Evolutionary conservation across 306 rosid species (phyloP).

Genomic region (Ormosia semicastrata): DNA sequence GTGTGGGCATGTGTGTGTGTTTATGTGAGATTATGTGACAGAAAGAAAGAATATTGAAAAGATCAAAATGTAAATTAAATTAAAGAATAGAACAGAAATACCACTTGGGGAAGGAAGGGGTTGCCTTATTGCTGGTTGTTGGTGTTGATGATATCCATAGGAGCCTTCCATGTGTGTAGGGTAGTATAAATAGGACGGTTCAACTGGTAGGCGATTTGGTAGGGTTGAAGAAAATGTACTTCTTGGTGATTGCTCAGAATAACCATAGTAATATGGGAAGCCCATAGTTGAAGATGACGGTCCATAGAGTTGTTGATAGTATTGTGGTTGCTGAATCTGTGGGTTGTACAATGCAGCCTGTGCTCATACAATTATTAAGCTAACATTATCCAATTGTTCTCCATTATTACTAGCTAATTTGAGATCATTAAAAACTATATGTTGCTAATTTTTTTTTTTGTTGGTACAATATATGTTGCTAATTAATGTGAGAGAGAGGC

Average conservation of each 20-base stretch:
- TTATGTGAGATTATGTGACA: neutral
- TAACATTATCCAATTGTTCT: neutral
- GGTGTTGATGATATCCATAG: constrained; percentile 40
- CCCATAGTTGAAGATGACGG: constrained; percentile 60
- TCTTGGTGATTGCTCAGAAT: constrained; percentile 71
- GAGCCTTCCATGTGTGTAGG: constrained; percentile 52
- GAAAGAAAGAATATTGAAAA: neutral
- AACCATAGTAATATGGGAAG: constrained; percentile 75
- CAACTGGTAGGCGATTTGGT: constrained; percentile 39
- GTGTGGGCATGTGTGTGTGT: neutral
- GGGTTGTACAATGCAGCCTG: constrained; percentile 65
- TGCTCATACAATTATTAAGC: constrained; percentile 7
- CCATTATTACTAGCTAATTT: neutral
- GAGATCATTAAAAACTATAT: neutral
- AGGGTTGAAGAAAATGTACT: constrained; percentile 54
- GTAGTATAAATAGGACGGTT: constrained; percentile 65
- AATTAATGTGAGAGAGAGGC: constrained; percentile 28
- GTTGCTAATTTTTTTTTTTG: neutral
- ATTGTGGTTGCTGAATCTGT: constrained; percentile 75
- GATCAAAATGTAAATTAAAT: neutral
- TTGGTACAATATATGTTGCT: no score
- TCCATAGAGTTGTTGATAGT: constrained; percentile 73
- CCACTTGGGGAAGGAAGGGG: constrained; percentile 52
- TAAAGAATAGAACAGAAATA: constrained; percentile 11
- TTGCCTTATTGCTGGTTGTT: constrained; percentile 47